Evolutionary conservation across 169 alveolate genomes (phyloP).

Genomic region (Plasmodium gonderi): DNA sequence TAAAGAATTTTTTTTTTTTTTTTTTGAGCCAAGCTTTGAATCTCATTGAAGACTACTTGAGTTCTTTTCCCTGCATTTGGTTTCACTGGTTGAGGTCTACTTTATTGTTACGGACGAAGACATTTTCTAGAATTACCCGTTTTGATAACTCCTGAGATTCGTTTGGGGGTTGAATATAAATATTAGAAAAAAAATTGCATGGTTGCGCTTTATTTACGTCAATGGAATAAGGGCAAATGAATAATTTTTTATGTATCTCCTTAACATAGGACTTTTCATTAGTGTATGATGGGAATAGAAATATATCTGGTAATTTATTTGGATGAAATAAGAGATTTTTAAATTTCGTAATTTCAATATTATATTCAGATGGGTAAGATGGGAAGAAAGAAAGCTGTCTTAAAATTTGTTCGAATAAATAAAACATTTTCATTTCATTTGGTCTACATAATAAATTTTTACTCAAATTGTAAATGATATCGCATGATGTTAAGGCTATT

Average conservation of each 20-base stretch:
- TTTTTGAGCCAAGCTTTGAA: too few species aligned
- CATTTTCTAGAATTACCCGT: constrained; percentile 71
- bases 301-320: constrained; percentile 68
- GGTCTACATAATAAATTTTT: constrained; percentile 70
- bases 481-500: constrained; percentile 75
- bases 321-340: constrained; percentile 69
- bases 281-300: constrained; percentile 69
- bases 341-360: constrained; percentile 66
- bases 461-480: constrained; percentile 44
- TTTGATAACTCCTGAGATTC: constrained; percentile 51
- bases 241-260: constrained; percentile 64
- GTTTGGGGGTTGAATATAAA: constrained; percentile 60
- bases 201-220: constrained; percentile 67
- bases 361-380: constrained; percentile 72
- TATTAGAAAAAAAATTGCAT: constrained; percentile 51
- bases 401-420: constrained; percentile 64
- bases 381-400: constrained; percentile 73
- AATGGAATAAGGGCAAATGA: constrained; percentile 73
- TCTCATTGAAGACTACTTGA: not conserved
- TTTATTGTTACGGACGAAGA: constrained; percentile 29
- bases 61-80: not conserved
- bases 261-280: constrained; percentile 63
- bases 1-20: not conserved
- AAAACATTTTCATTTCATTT: constrained; percentile 52
- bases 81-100: not conserved